Percentiles rank a stretch among this genome's conserved stretches.
Evolutionary conservation across 805 yeast species (phyloP).

Genomic region (Henningerozyma blattae): DNA sequence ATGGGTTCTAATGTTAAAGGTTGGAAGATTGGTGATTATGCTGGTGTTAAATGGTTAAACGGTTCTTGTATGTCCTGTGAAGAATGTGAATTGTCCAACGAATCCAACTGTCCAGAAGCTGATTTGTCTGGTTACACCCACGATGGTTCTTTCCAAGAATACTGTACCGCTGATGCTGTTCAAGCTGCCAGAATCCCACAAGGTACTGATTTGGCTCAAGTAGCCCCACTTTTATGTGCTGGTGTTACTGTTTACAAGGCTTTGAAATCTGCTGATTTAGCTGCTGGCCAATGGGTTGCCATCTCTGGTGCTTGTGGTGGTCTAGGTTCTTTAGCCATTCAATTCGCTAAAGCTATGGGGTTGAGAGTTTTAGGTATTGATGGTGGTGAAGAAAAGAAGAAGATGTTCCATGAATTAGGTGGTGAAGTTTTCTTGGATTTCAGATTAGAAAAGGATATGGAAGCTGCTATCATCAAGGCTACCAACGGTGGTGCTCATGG

Average conservation of each 20-base stretch:
- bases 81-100: conserved; percentile 45
- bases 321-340: conserved; percentile 63
- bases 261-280: conserved; percentile 42
- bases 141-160: conserved; percentile 57
- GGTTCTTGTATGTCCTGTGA: conserved; percentile 57
- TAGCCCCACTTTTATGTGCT: conserved; percentile 55
- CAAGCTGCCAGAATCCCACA: conserved; percentile 50
- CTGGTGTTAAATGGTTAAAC: conserved; percentile 61
- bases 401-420: conserved; percentile 41
- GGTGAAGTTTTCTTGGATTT: conserved; percentile 54
- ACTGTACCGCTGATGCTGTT: conserved; percentile 52
- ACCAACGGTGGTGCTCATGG: conserved; percentile 62
- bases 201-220: conserved; percentile 41
- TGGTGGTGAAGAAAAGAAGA: conserved; percentile 59
- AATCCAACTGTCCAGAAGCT: conserved; percentile 57
- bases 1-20: conserved; percentile 47
- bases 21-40: conserved; percentile 52
- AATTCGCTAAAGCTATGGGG: conserved; percentile 70
- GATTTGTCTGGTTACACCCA: conserved; percentile 67
- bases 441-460: conserved; percentile 38
- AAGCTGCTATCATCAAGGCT: conserved; percentile 31
- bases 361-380: conserved; percentile 59
- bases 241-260: conserved; percentile 63
- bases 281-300: conserved; percentile 63
- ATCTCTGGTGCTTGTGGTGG: conserved; percentile 79